Evolutionary conservation across 208 protist genomes (phyloP).

Genomic region (Naegleria lovaniensis): DNA sequence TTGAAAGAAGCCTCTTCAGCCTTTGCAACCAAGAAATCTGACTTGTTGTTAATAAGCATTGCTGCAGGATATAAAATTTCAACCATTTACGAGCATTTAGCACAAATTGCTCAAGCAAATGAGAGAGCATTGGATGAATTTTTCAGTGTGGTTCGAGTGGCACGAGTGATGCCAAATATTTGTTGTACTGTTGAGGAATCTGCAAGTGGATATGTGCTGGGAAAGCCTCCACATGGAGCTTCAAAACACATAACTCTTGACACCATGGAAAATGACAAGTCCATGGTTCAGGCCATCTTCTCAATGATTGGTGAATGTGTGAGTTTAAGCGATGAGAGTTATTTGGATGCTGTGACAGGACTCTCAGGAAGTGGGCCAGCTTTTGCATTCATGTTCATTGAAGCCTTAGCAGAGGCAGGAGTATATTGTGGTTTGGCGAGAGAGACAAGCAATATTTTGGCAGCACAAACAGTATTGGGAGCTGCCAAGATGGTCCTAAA

Average conservation of each 20-base stretch:
- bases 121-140: slow-evolving; percentile 49
- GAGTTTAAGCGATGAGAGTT: slow-evolving; percentile 59
- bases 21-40: slow-evolving; percentile 46
- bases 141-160: slow-evolving; percentile 48
- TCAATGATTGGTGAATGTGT: slow-evolving; percentile 58
- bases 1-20: slow-evolving; percentile 37
- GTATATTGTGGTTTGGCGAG: slow-evolving; percentile 77
- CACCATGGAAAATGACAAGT: slow-evolving; percentile 41
- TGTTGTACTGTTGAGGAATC: slow-evolving; percentile 64
- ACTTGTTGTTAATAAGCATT: slow-evolving; percentile 75
- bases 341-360: slow-evolving; percentile 83
- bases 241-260: slow-evolving; percentile 28
- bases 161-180: slow-evolving; percentile 93
- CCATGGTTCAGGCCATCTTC: slow-evolving; percentile 55
- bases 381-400: slow-evolving; percentile 89
- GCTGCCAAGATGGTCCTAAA: slow-evolving; percentile 79
- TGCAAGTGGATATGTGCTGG: slow-evolving; percentile 55
- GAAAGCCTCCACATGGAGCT: slow-evolving; percentile 28
- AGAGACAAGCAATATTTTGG: slow-evolving; percentile 69
- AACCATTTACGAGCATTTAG: neutral
- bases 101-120: slow-evolving; percentile 42
- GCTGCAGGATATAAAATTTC: slow-evolving; percentile 73
- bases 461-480: slow-evolving; percentile 79
- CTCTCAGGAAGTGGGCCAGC: slow-evolving; percentile 84
- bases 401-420: slow-evolving; percentile 89